phyloP scores from a whole-genome alignment of 2,329 filamentous ascomycete genomes.

The Claviceps sorghi region DNA sequence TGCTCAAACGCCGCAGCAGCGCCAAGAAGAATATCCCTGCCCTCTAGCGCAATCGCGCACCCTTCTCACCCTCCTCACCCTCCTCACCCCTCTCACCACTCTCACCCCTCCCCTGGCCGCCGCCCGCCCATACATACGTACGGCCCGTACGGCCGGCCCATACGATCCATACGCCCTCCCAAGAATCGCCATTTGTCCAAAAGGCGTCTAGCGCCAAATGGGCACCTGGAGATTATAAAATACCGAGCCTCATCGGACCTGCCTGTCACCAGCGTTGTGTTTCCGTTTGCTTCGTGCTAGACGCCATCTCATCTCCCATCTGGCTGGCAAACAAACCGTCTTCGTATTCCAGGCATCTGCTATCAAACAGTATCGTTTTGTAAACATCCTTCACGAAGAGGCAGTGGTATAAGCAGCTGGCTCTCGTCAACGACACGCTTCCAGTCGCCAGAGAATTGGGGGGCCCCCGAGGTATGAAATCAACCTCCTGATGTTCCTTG shows the following conservation, averaged over 20 bases:
- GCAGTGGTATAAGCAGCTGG: too few relatives aligned
- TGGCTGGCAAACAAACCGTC: background rate
- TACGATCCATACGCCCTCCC: background rate
- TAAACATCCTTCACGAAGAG: too few relatives aligned
- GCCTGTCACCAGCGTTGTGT: background rate
- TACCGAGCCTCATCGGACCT: slow-evolving; percentile 6
- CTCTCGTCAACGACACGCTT: background rate
- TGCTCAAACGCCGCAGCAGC: background rate
- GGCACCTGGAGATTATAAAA: background rate
- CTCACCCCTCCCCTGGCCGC: too few relatives aligned
- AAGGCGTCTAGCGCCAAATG: slow-evolving; percentile 1
- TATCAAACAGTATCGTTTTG: too few relatives aligned
- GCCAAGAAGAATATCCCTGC: slow-evolving; percentile 1
- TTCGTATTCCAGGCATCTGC: too few relatives aligned
- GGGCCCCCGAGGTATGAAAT: background rate
- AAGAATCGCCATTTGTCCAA: slow-evolving; percentile 1
- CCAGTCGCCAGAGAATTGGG: background rate
- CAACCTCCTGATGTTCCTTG: too few relatives aligned
- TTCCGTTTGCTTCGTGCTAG: slow-evolving; percentile 2
- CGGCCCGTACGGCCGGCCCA: too few relatives aligned
- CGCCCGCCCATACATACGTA: too few relatives aligned
- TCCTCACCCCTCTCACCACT: background rate
- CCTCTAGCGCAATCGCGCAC: background rate
- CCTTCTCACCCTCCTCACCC: background rate
- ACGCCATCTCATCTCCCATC: background rate